Evolutionary conservation across 495 filamentous ascomycete genomes (phyloP).

Genomic region (Parachaetomium inaequale): DNA sequence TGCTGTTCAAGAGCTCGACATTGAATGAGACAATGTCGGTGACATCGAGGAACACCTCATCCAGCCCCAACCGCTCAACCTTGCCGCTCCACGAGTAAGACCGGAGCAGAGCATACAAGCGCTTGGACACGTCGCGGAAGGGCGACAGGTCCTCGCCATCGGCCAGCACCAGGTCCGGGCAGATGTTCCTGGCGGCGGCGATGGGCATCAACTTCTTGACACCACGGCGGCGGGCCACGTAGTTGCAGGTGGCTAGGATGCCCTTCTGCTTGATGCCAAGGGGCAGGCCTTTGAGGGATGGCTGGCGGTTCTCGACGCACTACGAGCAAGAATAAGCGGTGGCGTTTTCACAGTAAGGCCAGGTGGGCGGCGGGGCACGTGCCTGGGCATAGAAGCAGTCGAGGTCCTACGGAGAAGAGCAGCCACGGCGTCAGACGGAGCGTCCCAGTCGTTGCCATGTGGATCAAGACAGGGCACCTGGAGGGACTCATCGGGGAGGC

Average conservation of each 20-base stretch:
- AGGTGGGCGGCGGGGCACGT: slow-evolving; percentile 1
- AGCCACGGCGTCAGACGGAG: slow-evolving; percentile 15
- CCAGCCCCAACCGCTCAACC: slow-evolving; percentile 78
- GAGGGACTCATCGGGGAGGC: slow-evolving; percentile 19
- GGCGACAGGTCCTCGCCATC: slow-evolving; percentile 82
- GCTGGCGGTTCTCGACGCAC: slow-evolving; percentile 70
- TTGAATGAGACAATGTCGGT: slow-evolving; percentile 86
- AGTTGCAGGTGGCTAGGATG: slow-evolving; percentile 94
- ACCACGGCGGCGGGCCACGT: slow-evolving; percentile 73
- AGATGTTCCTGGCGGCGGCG: slow-evolving; percentile 71
- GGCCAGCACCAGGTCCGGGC: slow-evolving; percentile 80
- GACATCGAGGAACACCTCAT: slow-evolving; percentile 75
- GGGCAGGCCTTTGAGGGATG: slow-evolving; percentile 65
- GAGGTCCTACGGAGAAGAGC: slow-evolving; percentile 58
- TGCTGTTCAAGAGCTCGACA: slow-evolving; percentile 60
- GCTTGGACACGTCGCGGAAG: slow-evolving; percentile 83
- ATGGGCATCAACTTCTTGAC: slow-evolving; percentile 81
- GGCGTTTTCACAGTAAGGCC: background rate
- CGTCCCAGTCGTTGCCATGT: background rate
- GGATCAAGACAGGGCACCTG: background rate
- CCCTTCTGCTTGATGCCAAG: slow-evolving; percentile 68
- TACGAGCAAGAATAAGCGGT: slow-evolving; percentile 15
- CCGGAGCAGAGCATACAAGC: slow-evolving; percentile 66
- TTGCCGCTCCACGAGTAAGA: slow-evolving; percentile 68
- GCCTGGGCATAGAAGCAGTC: slow-evolving; percentile 94